Evolutionary conservation across 208 protist genomes (phyloP).

Genomic region (Acanthamoeba royreba): DNA sequence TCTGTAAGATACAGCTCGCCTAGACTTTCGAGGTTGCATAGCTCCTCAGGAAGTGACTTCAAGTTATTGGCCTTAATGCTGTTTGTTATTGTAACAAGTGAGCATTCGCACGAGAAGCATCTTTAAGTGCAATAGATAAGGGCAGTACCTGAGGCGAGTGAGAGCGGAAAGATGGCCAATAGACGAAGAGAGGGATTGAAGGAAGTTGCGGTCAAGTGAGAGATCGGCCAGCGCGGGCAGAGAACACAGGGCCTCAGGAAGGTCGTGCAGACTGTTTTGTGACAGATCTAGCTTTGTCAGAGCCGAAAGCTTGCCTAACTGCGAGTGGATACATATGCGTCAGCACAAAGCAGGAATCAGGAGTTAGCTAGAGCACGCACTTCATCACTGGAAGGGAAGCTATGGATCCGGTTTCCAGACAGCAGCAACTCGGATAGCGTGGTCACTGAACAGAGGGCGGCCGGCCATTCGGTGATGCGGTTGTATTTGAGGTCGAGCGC

Average conservation of each 20-base stretch:
- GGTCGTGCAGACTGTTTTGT: background rate
- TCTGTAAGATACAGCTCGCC: background rate
- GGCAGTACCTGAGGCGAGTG: constrained; percentile 1
- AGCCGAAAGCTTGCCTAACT: background rate
- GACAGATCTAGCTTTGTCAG: constrained; percentile 8
- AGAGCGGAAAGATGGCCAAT: background rate
- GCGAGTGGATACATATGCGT: background rate
- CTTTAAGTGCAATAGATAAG: background rate
- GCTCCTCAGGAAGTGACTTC: background rate
- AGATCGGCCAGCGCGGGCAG: constrained; percentile 10
- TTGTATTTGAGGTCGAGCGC: constrained; percentile 41
- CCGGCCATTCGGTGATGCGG: background rate
- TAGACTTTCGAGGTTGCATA: background rate
- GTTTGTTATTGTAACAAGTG: background rate
- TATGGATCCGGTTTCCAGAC: background rate
- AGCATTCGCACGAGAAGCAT: background rate
- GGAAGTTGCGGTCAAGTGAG: background rate
- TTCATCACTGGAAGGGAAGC: background rate
- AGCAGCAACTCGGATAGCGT: background rate
- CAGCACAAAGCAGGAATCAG: background rate
- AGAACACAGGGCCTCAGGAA: background rate
- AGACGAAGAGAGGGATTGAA: background rate
- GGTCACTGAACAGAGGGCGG: background rate
- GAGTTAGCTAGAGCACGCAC: background rate
- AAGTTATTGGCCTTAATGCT: constrained; percentile 13